Base-by-base conservation (phyloP, 305 asterid species). In the Euphrasia arctica region DNA sequence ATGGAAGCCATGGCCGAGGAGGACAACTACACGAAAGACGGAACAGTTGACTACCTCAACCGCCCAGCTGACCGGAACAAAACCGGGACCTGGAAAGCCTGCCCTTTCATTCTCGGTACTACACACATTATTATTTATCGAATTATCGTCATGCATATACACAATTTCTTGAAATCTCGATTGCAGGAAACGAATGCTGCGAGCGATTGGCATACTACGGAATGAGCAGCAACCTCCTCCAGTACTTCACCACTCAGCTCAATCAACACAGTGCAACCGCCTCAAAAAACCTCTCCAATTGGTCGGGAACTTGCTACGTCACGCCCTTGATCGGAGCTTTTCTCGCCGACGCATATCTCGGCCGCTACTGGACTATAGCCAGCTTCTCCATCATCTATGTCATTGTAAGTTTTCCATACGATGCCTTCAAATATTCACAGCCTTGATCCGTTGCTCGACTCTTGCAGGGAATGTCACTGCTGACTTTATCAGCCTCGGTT, bases 71-170 rank as follows among this genome's bases (percentile, higher is more conserved):
- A 71, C 42, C 59, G 70, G 73, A 65, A 59, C 13, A 78, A 51
- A 65, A 78, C 82, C 5, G 82, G 82, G 59, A 78, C 79, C 1
- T 78, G 79, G 79, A 78, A 58, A 25, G 45, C 62, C 36, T 55
- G 60, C 18, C 42, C 60, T 14, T 55, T 55, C n/a, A 55, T 55
- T 29, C 60, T 55, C 5, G 45, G 62, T 57, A 57, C 43, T 13
- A 18, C 28, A 25, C 27, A 25, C 27, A 25, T 25, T 25, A 25
- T 25, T 25, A 25, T 25, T 25, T 25, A 25, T 25, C 27, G 27
- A 25, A 25, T 51, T 29, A 1, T 31, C 8, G 7, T 29, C 5
- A 4, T 13, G 10, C 9, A 5, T 4, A n/a, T 9, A 28, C 34
- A 51, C 22, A 4, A 1, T 4, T 13, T 8, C 22, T 18, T 8